Evolutionary conservation across 148 eudicot species (phyloP).

Genomic region (Rhododendron kiyosumense): DNA sequence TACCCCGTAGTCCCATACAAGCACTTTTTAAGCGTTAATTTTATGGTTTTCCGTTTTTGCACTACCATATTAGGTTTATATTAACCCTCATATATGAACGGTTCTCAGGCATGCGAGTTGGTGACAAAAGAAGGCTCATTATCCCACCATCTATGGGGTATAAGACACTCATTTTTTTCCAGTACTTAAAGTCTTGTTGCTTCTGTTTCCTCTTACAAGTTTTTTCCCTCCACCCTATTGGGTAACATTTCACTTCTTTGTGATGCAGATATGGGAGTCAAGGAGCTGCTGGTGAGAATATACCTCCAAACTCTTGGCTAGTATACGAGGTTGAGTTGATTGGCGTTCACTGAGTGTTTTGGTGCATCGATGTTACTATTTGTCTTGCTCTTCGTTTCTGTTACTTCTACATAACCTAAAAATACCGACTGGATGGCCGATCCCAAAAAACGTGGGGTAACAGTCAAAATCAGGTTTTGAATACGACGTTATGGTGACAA

Average conservation of each 20-base stretch:
- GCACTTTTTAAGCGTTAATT: not conserved
- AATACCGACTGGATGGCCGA: not conserved
- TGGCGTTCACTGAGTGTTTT: constrained; percentile 31
- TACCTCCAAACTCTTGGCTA: constrained; percentile 86
- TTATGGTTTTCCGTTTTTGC: not conserved
- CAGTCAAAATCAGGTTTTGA: not conserved
- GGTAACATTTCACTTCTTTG: not conserved
- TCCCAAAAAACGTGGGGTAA: not conserved
- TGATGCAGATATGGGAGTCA: constrained; percentile 48
- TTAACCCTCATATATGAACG: not conserved
- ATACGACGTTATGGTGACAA: not conserved
- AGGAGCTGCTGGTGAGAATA: constrained; percentile 36
- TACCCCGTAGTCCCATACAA: not conserved
- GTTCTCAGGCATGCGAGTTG: constrained; percentile 67
- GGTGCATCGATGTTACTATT: not conserved
- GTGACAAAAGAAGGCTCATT: constrained; percentile 62
- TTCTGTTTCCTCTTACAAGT: not conserved
- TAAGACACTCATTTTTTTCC: not conserved
- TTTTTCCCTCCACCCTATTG: not conserved
- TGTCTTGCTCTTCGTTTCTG: not conserved
- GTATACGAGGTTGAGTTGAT: constrained; percentile 63
- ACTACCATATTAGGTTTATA: not conserved
- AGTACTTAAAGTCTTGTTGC: not conserved
- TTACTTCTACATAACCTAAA: not conserved
- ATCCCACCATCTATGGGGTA: constrained; percentile 77